phyloP scores from a whole-genome alignment of 176 grass and related monocot species.

The Alloteropsis semialata region DNA sequence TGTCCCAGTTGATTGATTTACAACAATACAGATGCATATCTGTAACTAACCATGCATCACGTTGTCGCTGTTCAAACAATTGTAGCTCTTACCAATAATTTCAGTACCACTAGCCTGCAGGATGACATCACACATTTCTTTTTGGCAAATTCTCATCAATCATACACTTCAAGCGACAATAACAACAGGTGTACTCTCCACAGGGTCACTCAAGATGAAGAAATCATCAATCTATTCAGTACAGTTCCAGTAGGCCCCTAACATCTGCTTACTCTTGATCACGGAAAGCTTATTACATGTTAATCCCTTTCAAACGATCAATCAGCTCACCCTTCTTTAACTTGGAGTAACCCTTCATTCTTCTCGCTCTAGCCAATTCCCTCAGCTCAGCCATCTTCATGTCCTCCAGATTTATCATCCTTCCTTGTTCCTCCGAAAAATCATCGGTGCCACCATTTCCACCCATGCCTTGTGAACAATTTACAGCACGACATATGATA shows the following conservation, averaged over 20 bases:
- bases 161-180: background rate
- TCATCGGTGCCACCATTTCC: background rate
- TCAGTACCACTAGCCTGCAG: background rate
- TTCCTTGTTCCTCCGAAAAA: background rate
- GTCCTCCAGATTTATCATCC: slow-evolving; percentile 34
- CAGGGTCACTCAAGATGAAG: background rate
- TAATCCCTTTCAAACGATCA: slow-evolving; percentile 42
- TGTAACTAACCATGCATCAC: background rate
- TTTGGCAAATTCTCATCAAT: background rate
- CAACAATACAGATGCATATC: background rate
- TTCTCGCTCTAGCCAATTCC: slow-evolving; percentile 49
- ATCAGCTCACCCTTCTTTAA: slow-evolving; percentile 65
- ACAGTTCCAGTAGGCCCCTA: background rate
- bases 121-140: background rate
- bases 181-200: background rate
- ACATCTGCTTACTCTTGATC: background rate
- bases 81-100: too few relatives aligned
- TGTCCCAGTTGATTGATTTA: background rate
- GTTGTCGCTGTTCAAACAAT: background rate
- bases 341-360: slow-evolving; percentile 69
- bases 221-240: background rate
- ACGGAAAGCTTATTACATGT: slow-evolving; percentile 10
- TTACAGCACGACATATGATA: background rate
- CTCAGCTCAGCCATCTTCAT: slow-evolving; percentile 64
- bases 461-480: background rate